Evolutionary conservation across 2,329 filamentous ascomycete genomes (phyloP).

Genomic region (Alternaria brassicae): DNA sequence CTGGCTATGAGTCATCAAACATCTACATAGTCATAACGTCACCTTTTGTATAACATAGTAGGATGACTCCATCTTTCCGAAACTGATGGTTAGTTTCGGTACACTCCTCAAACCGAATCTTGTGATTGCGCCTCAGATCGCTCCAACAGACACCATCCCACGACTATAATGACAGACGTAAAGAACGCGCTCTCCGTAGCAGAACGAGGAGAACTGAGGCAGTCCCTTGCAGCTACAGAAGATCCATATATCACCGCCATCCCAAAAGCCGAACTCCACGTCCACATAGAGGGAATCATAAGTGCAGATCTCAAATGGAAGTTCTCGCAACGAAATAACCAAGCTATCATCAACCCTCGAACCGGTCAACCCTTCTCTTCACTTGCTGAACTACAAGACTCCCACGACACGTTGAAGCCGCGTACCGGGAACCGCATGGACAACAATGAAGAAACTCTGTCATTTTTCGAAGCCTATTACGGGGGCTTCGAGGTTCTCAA

Average conservation of each 20-base stretch:
- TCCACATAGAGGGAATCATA: conserved; percentile 59
- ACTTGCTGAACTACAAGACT: conserved; percentile 26
- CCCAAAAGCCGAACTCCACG: conserved; percentile 57
- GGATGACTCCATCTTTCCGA: neutral
- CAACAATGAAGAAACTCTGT: conserved; percentile 20
- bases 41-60: neutral
- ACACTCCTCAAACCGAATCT: neutral
- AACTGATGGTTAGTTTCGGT: neutral
- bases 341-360: conserved; percentile 14
- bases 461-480: conserved; percentile 37
- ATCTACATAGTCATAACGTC: neutral
- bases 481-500: conserved; percentile 40
- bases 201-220: conserved; percentile 9
- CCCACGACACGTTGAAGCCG: conserved; percentile 33
- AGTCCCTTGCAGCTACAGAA: conserved; percentile 7
- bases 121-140: neutral
- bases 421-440: conserved; percentile 12
- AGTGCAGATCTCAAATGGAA: conserved; percentile 53
- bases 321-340: conserved; percentile 50
- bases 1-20: neutral
- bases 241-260: neutral
- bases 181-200: conserved; percentile 14
- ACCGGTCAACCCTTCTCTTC: neutral
- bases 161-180: conserved; percentile 16
- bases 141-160: neutral